Evolutionary conservation across 2,329 filamentous ascomycete genomes (phyloP).

Genomic region (Tolypocladium sp.): DNA sequence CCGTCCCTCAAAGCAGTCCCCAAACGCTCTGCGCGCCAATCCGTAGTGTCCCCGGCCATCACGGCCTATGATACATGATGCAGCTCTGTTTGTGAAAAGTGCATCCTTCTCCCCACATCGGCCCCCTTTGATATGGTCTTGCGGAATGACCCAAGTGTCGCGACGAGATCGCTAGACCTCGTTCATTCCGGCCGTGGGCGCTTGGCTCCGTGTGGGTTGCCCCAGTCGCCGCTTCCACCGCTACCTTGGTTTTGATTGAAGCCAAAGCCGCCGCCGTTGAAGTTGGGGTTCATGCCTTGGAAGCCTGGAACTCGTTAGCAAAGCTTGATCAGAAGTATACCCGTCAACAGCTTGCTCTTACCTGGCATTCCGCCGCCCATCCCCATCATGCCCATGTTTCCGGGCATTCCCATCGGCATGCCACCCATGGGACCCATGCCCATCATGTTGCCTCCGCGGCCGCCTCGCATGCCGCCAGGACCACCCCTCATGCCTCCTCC

Average conservation of each 20-base stretch:
- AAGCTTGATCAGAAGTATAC: no score
- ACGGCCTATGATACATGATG: slow-evolving; percentile 6
- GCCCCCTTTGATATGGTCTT: not conserved
- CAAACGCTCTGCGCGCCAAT: slow-evolving; percentile 5
- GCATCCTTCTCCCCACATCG: not conserved
- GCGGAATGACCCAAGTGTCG: not conserved
- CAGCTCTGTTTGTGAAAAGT: not conserved
- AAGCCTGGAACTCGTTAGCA: slow-evolving; percentile 40
- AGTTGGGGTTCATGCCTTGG: slow-evolving; percentile 59
- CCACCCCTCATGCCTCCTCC: slow-evolving; percentile 38
- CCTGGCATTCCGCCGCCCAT: slow-evolving; percentile 29
- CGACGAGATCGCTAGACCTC: not conserved
- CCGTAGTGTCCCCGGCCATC: not conserved
- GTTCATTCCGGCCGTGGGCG: slow-evolving; percentile 60
- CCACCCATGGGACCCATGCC: slow-evolving; percentile 37
- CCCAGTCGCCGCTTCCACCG: slow-evolving; percentile 48
- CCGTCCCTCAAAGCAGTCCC: not conserved
- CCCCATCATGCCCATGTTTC: slow-evolving; percentile 48
- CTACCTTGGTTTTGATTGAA: slow-evolving; percentile 46
- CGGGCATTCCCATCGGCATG: slow-evolving; percentile 48
- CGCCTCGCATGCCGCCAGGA: slow-evolving; percentile 38
- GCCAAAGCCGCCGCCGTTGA: slow-evolving; percentile 56
- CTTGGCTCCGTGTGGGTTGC: slow-evolving; percentile 77
- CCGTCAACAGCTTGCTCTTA: slow-evolving; percentile 9
- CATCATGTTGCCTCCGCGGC: slow-evolving; percentile 43